Evolutionary conservation across 2,329 filamentous ascomycete genomes (phyloP).

Genomic region (Polytolypa hystricis): DNA sequence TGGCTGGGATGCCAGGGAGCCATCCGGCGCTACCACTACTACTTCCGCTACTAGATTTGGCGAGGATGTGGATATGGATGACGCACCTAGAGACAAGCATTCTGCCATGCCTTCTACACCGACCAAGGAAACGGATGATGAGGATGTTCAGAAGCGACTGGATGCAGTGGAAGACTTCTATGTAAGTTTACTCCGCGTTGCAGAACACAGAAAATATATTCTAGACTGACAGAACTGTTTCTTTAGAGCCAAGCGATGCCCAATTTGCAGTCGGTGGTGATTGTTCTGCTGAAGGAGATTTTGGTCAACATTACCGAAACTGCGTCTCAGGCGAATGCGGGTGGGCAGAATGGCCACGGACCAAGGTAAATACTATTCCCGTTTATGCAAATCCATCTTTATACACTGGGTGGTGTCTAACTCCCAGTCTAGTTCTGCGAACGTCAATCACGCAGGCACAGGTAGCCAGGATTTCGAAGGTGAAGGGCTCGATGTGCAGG

Average conservation of each 20-base stretch:
- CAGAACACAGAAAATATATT: slow-evolving; percentile 1
- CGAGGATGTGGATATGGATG: no score
- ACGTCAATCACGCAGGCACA: no score
- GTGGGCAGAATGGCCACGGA: slow-evolving; percentile 34
- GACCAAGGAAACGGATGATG: slow-evolving; percentile 24
- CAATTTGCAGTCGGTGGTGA: slow-evolving; percentile 82
- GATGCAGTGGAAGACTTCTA: slow-evolving; percentile 74
- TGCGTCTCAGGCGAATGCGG: slow-evolving; percentile 42
- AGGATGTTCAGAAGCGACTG: slow-evolving; percentile 45
- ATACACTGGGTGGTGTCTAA: no score
- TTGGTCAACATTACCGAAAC: slow-evolving; percentile 80
- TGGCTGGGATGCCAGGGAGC: slow-evolving; percentile 59
- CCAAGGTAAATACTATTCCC: slow-evolving; percentile 39
- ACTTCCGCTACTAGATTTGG: no score
- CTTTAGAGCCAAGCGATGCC: slow-evolving; percentile 61
- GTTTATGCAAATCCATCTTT: no score
- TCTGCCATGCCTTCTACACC: no score
- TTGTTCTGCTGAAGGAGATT: slow-evolving; percentile 82
- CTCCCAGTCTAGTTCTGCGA: no score
- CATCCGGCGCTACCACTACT: no score
- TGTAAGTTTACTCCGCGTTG: slow-evolving; percentile 42
- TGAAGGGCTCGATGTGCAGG: slow-evolving; percentile 16
- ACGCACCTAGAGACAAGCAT: no score
- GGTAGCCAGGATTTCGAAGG: slow-evolving; percentile 19
- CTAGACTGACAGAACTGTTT: slow-evolving; percentile 37